A percentile compares a stretch with the other conserved stretches of the same genome.
Conservation (phyloP, 148 eudicot species). For the Gaultheria prostrata region DNA sequence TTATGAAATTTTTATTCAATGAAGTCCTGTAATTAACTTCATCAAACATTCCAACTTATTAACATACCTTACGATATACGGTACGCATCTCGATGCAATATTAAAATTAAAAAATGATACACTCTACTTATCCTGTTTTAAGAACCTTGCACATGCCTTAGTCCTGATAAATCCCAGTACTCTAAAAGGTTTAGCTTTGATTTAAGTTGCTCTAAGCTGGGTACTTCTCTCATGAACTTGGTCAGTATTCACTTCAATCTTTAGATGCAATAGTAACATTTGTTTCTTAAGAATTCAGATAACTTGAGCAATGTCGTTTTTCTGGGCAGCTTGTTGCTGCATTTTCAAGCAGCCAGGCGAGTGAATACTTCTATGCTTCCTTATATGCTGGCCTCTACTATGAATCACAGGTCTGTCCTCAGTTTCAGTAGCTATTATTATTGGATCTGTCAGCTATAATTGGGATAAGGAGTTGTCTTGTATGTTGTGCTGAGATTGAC, state of each 20-base stretch:
- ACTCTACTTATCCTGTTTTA: neutral
- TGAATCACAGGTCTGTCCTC: constrained; percentile 67
- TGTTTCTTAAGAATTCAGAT: neutral
- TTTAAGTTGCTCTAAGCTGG: neutral
- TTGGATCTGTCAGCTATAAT: neutral
- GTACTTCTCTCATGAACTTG: neutral
- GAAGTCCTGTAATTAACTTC: neutral
- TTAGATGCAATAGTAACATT: neutral
- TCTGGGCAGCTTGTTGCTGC: constrained; percentile 55
- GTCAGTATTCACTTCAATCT: neutral
- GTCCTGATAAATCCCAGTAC: neutral
- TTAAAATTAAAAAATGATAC: neutral
- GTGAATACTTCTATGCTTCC: constrained; percentile 76
- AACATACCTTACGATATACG: no score
- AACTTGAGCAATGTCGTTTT: neutral
- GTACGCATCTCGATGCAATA: neutral
- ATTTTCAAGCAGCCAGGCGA: constrained; percentile 53
- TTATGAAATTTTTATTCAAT: neutral
- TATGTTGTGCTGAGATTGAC: neutral
- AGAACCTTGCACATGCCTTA: neutral
- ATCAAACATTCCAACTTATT: neutral
- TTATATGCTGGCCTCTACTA: constrained; percentile 92
- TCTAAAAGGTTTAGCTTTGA: neutral
- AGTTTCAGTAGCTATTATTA: neutral
- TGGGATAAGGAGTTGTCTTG: neutral